Evolutionary conservation across 2,329 filamentous ascomycete species (phyloP), one percentile per base, ranked within the genome.

Genomic region (Venturia nashicola): DNA sequence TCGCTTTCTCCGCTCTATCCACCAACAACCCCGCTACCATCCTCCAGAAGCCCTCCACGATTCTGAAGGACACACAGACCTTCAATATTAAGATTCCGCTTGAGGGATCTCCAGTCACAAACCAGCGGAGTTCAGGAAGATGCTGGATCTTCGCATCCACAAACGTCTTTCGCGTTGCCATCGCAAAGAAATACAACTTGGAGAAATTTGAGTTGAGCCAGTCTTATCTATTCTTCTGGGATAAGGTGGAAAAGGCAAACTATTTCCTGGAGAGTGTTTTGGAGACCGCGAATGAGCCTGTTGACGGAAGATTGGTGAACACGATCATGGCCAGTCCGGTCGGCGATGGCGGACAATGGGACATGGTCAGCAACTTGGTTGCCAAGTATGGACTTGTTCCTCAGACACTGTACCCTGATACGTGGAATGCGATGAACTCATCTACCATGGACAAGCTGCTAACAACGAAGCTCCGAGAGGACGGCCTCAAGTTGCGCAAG

Each of bases 71-170:
- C 72, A 87, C 85, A 63, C 91, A 96, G 64, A 82, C 88, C 66
- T 96, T 91, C 84, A 95, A 92, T 71, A 76, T 91, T 73, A 86
- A 85, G 73, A 91, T 96, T 66, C 88, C 90, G 0, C 81, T 89
- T 63, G 91, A 96, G 74, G 91, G 91, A 60, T 82, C 80, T 0
- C 91, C 91, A 0, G 87, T 96, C 67, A 95, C 91, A 0, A 92
- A 95, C 73, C 91, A 96, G 77, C 82, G 87, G 42, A 83, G 83
- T 8, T 91, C 88, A 2, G 91, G 91, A 8, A 82, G 91, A 67
- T 96, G 91, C 79, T 96, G 91, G 91, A 83, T 96, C 67, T 96
- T 96, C 69, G 91, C 91, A 0, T 85, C 89, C 5, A 94, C 90
- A n/a, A 96, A 96, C 69, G 86, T 95, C 64, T 94, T 96, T 76